Evolutionary conservation across 306 rosid species (phyloP), one percentile per base, ranked within the genome.

Genomic region (Quercus engelmannii): DNA sequence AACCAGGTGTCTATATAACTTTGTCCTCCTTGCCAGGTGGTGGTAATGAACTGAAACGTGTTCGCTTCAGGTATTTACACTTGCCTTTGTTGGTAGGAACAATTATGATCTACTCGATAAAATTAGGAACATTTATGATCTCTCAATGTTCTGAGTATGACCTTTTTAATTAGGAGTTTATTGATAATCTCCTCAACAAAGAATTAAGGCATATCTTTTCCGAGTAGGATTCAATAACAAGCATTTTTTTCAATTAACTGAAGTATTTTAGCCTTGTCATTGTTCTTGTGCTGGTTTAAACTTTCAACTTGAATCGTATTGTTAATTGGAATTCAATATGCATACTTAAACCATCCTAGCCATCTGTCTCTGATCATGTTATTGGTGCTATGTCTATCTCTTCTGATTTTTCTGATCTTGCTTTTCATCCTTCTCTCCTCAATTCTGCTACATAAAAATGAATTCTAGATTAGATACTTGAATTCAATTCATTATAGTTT

Each of bases 1-100:
- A 95, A 88, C 91, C 92, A 13, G 99, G 99, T 18, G 99, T 95
- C 4, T 92, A 92, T 79, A 33, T 95, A 80, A 92, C 94, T 78
- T 56, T 95, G 87, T 80, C 85, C 73, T 74, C 90, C 65, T 80
- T 83, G 83, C 94, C 90, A 33, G 81, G 74, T 20, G 97, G 97
- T 49, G 92, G 92, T 54, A 90, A 82, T 84, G 99, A 93, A 80
- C 98, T 95, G 74, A 88, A 85, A 82, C 96, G 94, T 3, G 98
- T 93, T 80, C 98, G 97, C 81, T 95, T 95, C 98, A 95, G 99
- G 99, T 95, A 84, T 82, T 68, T 69, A 78, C 80, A 56, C 30
- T 77, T 51, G 30, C 63, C 75, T 51, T 65, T 74, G 33, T 68
- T 12, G 4, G 25, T 74, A 55, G 25, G 54, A 55, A 14, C 15